Evolutionary conservation across 495 filamentous ascomycete genomes (phyloP), one percentile per base, ranked within the genome.

Genomic region (Podospora fimiseda): DNA sequence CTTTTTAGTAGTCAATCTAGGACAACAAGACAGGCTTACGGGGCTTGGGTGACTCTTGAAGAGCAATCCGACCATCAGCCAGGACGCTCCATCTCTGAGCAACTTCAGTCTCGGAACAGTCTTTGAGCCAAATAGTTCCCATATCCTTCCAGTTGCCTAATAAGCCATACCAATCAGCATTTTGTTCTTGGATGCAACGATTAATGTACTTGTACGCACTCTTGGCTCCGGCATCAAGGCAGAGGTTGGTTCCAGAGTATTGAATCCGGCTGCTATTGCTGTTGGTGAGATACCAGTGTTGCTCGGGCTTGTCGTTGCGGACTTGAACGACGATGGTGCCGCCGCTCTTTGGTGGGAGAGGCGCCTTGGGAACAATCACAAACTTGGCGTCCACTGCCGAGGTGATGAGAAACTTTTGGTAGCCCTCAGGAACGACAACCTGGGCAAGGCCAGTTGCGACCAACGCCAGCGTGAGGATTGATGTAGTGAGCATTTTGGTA

Each of bases 91-190:
- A 80, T 40, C 74, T 70, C 63, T 80, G 77, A 2, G 56, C 65
- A 4, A 57, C 61, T 14, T 53, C 63, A 30, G 66, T 70, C 44
- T 68, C 71, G 50, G 61, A 56, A 61, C 77, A 80, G 2, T 67
- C 61, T 37, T 68, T 67, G 18, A 80, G 36, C 33, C 51, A 68
- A 59, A 78, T 58, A 53, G 50, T 67, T 19, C 59, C 75, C 76
- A 79, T 78, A 52, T 78, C 75, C 63, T 74, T 78, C 75, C 76
- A 78, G 65, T 71, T 72, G 49, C 46, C 74, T n/a, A n/a, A n/a
- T n/a, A n/a, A n/a, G n/a, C n/a, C n/a, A n/a, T n/a, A n/a, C n/a
- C n/a, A n/a, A n/a, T n/a, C n/a, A n/a, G n/a, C n/a, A n/a, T n/a
- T n/a, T n/a, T n/a, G n/a, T n/a, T n/a, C n/a, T n/a, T n/a, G n/a